phyloP scores from a whole-genome alignment of 805 yeast species.

The Peterozyma toletana region DNA sequence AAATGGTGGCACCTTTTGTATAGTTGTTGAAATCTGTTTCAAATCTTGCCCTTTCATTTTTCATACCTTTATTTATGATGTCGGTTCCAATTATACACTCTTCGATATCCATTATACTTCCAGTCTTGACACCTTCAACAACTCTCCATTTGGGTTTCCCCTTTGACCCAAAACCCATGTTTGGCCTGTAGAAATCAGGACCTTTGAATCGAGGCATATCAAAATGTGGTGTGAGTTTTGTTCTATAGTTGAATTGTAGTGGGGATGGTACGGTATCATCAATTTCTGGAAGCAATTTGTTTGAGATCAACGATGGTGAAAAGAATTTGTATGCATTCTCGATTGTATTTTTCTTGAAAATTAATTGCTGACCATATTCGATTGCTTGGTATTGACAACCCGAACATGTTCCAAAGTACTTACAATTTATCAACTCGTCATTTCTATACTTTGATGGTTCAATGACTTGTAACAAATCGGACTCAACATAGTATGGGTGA shows the following conservation, averaged over 20 bases:
- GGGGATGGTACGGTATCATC: constrained; percentile 57
- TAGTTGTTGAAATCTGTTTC: constrained; percentile 36
- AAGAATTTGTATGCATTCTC: constrained; percentile 74
- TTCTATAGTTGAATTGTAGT: constrained; percentile 67
- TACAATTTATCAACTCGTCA: constrained; percentile 59
- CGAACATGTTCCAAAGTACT: constrained; percentile 86
- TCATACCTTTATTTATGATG: constrained; percentile 68
- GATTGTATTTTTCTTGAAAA: constrained; percentile 67
- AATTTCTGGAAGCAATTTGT: constrained; percentile 49
- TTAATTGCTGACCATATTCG: constrained; percentile 65
- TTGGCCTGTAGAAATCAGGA: constrained; percentile 40
- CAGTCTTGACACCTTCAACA: constrained; percentile 25
- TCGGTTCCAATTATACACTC: constrained; percentile 88
- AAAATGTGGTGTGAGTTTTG: constrained; percentile 95
- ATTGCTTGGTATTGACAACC: constrained; percentile 92
- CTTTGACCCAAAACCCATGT: constrained; percentile 84
- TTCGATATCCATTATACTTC: constrained; percentile 89
- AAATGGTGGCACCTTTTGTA: constrained; percentile 80
- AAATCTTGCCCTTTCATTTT: constrained; percentile 56
- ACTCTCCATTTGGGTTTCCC: constrained; percentile 71
- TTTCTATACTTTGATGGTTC: constrained; percentile 36
- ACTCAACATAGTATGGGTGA: constrained; percentile 65
- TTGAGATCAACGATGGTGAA: constrained; percentile 46
- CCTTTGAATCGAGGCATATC: constrained; percentile 58
- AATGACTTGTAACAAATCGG: constrained; percentile 50